Percentiles rank a stretch among this genome's conserved stretches.
Evolutionary conservation across 352 stramenopile genomes (phyloP).

Genomic region (Pythium rhizo-oryzae): DNA sequence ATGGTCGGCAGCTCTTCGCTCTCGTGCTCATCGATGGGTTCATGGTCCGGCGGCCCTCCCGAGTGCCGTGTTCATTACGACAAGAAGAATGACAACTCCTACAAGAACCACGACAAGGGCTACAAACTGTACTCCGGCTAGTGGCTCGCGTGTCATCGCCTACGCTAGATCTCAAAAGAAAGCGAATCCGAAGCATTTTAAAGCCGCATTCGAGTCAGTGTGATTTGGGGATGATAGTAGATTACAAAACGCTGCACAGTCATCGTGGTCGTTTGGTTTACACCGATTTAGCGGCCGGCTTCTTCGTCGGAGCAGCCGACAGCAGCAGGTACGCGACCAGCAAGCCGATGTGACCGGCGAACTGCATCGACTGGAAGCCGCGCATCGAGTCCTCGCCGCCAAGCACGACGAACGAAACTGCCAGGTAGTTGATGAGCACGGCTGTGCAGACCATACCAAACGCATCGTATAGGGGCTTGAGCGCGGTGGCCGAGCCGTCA

Average conservation of each 20-base stretch:
- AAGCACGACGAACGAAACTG: slow-evolving; percentile 71
- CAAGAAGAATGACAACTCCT: slow-evolving; percentile 52
- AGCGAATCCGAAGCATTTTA: background rate
- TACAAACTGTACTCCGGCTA: slow-evolving; percentile 63
- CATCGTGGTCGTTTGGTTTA: background rate
- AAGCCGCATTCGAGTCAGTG: too few species aligned
- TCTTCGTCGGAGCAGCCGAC: slow-evolving; percentile 42
- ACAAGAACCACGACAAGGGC: slow-evolving; percentile 52
- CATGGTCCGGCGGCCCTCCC: slow-evolving; percentile 39
- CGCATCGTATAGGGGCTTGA: slow-evolving; percentile 64
- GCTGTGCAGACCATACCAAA: slow-evolving; percentile 54
- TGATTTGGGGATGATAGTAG: background rate
- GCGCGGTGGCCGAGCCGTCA: slow-evolving; percentile 18
- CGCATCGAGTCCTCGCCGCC: slow-evolving; percentile 56
- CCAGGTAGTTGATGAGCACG: slow-evolving; percentile 72
- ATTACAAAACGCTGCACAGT: background rate
- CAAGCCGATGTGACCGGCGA: slow-evolving; percentile 54
- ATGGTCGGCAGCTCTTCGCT: slow-evolving; percentile 37
- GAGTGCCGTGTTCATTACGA: slow-evolving; percentile 53
- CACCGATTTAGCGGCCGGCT: slow-evolving; percentile 10
- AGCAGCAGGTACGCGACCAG: slow-evolving; percentile 43
- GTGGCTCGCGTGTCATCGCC: background rate
- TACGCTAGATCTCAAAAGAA: background rate
- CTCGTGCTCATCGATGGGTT: slow-evolving; percentile 39
- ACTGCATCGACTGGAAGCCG: slow-evolving; percentile 56